Evolutionary conservation across 768 basidiomycete genomes (phyloP).

Genomic region (Lactarius evosmus): DNA sequence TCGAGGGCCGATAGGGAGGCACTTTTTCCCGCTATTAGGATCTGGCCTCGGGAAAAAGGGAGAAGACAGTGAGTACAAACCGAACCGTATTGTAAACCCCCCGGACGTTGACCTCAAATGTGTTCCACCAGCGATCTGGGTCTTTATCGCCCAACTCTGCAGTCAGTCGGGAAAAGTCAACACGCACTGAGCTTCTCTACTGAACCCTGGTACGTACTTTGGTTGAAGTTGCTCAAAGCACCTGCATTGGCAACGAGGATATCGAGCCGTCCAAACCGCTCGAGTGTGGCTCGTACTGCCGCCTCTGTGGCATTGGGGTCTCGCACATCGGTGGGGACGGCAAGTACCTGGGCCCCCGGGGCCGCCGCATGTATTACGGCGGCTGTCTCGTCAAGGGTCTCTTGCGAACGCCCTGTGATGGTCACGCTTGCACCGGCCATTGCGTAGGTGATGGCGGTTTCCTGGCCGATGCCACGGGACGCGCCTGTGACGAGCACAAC

Average conservation of each 20-base stretch:
- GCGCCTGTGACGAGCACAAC: conserved; percentile 24
- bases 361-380: conserved; percentile 4
- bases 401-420: conserved; percentile 17
- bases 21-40: not conserved
- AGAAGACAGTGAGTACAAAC: not conserved
- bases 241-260: too few species aligned
- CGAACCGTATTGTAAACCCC: conserved; percentile 30
- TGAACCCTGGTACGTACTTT: conserved; percentile 6
- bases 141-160: conserved; percentile 28
- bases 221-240: too few species aligned
- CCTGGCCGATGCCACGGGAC: too few species aligned
- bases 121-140: conserved; percentile 31
- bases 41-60: not conserved
- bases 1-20: not conserved
- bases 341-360: conserved; percentile 12
- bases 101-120: too few species aligned
- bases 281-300: not conserved
- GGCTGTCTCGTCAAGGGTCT: conserved; percentile 25
- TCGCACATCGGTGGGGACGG: conserved; percentile 23
- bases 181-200: not conserved
- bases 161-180: not conserved
- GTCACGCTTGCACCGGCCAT: too few species aligned
- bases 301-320: conserved; percentile 2
- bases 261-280: too few species aligned
- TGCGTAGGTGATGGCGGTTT: too few species aligned